These are phyloP conservation scores for Ganoderma lingzhi DNA, from an alignment of 1,284 basidiomycete species.

Conservation along the genomic window DNA sequence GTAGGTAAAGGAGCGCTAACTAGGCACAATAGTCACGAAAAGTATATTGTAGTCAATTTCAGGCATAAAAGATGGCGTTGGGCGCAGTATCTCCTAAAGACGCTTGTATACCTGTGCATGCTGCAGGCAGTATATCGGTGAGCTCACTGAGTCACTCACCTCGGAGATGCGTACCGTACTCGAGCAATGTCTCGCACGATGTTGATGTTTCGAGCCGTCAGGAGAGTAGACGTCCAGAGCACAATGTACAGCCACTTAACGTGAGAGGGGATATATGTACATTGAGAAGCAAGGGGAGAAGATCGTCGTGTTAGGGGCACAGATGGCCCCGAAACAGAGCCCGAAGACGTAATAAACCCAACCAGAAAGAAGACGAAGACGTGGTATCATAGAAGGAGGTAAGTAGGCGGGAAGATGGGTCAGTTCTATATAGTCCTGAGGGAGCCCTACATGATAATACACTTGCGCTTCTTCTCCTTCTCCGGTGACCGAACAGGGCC, in stretches of 20 bases:
- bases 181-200: neutral
- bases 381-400: constrained; percentile 78
- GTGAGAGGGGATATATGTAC: constrained; percentile 44
- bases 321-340: constrained; percentile 37
- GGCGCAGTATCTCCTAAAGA: too few relatives aligned
- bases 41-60: constrained; percentile 25
- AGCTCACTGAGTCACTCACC: neutral
- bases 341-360: constrained; percentile 43
- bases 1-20: neutral
- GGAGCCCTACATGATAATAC: constrained; percentile 81
- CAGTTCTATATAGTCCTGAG: constrained; percentile 72
- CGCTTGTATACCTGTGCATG: neutral
- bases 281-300: constrained; percentile 38
- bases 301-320: constrained; percentile 31
- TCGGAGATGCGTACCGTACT: neutral
- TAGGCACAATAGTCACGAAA: neutral
- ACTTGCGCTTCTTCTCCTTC: constrained; percentile 57
- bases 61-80: neutral
- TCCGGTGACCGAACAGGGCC: constrained; percentile 43
- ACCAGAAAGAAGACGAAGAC: constrained; percentile 50
- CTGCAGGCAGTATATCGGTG: neutral
- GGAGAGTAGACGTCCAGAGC: constrained; percentile 32
- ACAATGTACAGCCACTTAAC: constrained; percentile 37
- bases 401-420: constrained; percentile 53
- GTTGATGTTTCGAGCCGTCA: constrained; percentile 6